phyloP scores from a whole-genome alignment of 805 yeast genomes.

The Suhomyces kilbournensis region DNA sequence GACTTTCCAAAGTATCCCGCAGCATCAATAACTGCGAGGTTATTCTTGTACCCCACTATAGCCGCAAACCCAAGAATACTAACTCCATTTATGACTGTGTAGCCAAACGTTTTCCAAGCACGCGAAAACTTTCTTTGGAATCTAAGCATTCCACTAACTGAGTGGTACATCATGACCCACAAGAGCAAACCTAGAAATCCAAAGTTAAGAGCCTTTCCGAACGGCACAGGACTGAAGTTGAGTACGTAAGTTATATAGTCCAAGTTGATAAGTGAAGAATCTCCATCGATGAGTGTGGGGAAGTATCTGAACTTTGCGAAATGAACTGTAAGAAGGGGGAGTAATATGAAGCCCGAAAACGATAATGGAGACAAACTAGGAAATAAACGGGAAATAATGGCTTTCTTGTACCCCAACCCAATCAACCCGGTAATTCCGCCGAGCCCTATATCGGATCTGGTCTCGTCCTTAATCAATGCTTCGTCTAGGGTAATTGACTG shows the following conservation, averaged over 20 bases:
- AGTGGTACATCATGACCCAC: constrained; percentile 48
- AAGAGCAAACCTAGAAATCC: constrained; percentile 32
- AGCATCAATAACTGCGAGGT: constrained; percentile 15
- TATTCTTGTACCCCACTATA: constrained; percentile 23
- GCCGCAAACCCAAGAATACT: constrained; percentile 38
- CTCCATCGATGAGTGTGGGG: constrained; percentile 62
- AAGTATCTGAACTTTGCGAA: constrained; percentile 43
- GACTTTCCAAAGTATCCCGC: constrained; percentile 27
- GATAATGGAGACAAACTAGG: constrained; percentile 55
- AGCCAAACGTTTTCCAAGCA: constrained; percentile 44
- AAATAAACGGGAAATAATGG: constrained; percentile 36
- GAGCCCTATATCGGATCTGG: constrained; percentile 52
- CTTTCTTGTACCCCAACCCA: constrained; percentile 52
- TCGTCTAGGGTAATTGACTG: constrained; percentile 8
- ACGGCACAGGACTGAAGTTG: constrained; percentile 11
- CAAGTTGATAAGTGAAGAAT: constrained; percentile 53
- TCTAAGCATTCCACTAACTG: constrained; percentile 49
- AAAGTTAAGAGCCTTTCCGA: constrained; percentile 27
- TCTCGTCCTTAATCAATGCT: constrained; percentile 27
- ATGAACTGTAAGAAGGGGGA: constrained; percentile 47
- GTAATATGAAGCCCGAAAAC: constrained; percentile 56
- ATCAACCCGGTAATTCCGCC: constrained; percentile 57
- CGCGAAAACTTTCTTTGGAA: constrained; percentile 41
- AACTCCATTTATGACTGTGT: constrained; percentile 35
- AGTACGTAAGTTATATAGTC: constrained; percentile 45